These are phyloP conservation scores for Colletotrichum gigasporum DNA, from an alignment of 2,329 filamentous ascomycete species.

Conservation along the genomic window DNA sequence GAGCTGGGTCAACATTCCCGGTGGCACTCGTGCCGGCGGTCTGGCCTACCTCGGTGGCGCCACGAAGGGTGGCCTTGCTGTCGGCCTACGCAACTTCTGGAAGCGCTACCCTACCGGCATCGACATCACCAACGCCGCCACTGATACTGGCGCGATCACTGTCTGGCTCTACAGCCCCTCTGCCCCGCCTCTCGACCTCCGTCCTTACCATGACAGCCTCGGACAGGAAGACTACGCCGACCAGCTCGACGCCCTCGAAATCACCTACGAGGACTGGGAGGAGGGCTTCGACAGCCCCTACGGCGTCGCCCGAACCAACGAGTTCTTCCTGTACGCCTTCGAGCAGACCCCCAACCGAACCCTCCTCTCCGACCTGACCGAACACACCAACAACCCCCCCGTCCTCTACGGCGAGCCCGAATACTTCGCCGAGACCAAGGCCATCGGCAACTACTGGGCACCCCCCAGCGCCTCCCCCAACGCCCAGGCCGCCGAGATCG, in stretches of 20 bases:
- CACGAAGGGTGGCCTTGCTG: constrained; percentile 64
- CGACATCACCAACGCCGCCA: constrained; percentile 61
- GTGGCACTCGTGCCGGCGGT: constrained; percentile 63
- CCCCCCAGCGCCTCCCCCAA: constrained; percentile 36
- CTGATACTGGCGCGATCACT: constrained; percentile 61
- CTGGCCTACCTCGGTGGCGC: constrained; percentile 68
- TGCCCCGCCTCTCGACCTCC: constrained; percentile 63
- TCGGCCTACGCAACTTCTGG: constrained; percentile 71
- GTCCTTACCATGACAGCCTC: constrained; percentile 67
- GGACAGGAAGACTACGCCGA: constrained; percentile 64
- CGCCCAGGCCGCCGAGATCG: constrained; percentile 51
- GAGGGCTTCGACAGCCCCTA: constrained; percentile 63
- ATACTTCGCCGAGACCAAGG: constrained; percentile 61
- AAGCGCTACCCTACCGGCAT: constrained; percentile 68
- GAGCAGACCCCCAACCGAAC: constrained; percentile 60
- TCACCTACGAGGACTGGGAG: constrained; percentile 73
- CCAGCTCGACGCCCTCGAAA: constrained; percentile 67
- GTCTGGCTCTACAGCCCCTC: constrained; percentile 69
- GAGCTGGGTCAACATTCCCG: constrained; percentile 67
- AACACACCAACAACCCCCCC: constrained; percentile 60
- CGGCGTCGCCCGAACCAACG: constrained; percentile 67
- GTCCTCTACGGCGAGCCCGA: constrained; percentile 57
- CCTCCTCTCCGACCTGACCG: constrained; percentile 52
- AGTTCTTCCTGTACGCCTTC: constrained; percentile 63
- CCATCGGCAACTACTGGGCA: constrained; percentile 65